Percentiles rank a stretch among this genome's conserved stretches.
Conservation (phyloP, 345 rosid genomes). For the Citrus inodora region DNA sequence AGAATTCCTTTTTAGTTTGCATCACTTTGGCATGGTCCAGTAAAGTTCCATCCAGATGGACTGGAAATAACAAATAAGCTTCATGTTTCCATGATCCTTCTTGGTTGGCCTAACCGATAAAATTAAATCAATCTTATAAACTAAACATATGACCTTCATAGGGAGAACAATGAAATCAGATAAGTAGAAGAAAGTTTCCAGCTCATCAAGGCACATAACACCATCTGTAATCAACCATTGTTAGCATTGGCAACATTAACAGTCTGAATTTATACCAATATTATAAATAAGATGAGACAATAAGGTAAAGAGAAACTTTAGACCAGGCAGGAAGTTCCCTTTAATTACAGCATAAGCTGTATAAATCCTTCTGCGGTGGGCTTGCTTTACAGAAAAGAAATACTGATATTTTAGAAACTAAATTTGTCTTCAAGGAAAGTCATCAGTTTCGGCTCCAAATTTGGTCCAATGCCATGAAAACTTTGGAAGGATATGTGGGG, state of each 20-base stretch:
- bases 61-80: conserved; percentile 95
- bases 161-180: background rate
- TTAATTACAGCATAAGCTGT: background rate
- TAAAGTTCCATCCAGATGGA: conserved; percentile 93
- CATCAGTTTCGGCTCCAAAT: background rate
- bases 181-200: background rate
- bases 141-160: background rate
- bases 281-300: background rate
- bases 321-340: background rate
- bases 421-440: background rate
- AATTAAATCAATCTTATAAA: conserved; percentile 2
- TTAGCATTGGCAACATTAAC: background rate
- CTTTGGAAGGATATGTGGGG: background rate
- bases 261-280: background rate
- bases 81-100: conserved; percentile 86
- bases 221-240: background rate
- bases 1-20: conserved; percentile 86
- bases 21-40: conserved; percentile 73
- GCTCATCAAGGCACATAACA: background rate
- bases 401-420: background rate
- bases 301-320: background rate
- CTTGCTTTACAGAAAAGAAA: background rate
- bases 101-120: conserved; percentile 55
- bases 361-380: background rate
- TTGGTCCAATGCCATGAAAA: background rate